A percentile compares a stretch with the other conserved stretches of the same genome.
Conservation (phyloP, 2,329 filamentous ascomycete species). For the Calycina herbarum region DNA sequence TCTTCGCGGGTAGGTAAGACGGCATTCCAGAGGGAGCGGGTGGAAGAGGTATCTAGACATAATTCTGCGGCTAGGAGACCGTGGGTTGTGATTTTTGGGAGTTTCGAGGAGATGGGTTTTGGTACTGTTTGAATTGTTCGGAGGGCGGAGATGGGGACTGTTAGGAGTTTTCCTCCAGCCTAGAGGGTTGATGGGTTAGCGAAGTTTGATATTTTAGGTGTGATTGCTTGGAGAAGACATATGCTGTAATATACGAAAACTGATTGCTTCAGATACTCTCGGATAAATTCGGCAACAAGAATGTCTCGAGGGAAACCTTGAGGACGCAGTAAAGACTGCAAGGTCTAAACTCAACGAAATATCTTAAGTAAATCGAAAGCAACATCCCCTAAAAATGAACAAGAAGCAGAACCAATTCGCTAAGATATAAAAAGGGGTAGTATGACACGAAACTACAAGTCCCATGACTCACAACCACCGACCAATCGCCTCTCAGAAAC, state of each 20-base stretch:
- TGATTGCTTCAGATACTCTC: not conserved
- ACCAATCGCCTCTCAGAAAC: not conserved
- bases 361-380: not conserved
- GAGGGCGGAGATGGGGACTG: constrained; percentile 63
- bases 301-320: too few relatives aligned
- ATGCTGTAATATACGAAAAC: too few relatives aligned
- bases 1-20: constrained; percentile 66
- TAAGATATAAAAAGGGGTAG: not conserved
- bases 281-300: not conserved
- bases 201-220: not conserved
- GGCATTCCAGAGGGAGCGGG: constrained; percentile 59
- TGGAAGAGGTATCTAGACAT: constrained; percentile 50
- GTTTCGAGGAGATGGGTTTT: constrained; percentile 52
- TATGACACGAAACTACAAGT: not conserved
- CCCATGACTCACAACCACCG: not conserved
- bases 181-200: constrained; percentile 33
- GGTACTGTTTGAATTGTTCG: constrained; percentile 64
- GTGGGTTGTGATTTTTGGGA: constrained; percentile 61
- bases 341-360: not conserved
- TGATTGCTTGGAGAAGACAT: not conserved
- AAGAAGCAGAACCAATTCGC: not conserved
- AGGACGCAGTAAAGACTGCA: too few relatives aligned
- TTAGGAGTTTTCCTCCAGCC: constrained; percentile 62
- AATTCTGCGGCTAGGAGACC: constrained; percentile 71
- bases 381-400: not conserved